A percentile compares a stretch with the other conserved stretches of the same genome.
Conservation (phyloP, 2,329 filamentous ascomycete genomes). For the Sporothrix euskadiensis region DNA sequence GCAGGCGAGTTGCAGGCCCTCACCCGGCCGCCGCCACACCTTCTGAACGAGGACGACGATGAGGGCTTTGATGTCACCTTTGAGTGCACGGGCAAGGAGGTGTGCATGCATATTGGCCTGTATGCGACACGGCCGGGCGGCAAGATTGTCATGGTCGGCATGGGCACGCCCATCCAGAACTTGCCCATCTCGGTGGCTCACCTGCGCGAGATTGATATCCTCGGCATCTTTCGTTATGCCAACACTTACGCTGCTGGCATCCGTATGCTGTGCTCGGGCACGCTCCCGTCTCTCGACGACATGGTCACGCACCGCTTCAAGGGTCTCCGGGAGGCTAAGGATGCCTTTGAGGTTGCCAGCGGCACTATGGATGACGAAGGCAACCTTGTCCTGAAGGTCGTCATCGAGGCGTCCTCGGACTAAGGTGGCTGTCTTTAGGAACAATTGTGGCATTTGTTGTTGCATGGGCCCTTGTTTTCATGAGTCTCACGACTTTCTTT, state of each 20-base stretch:
- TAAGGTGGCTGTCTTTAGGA: background rate
- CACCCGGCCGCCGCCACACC: slow-evolving; percentile 38
- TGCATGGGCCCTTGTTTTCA: background rate
- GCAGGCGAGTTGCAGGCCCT: slow-evolving; percentile 53
- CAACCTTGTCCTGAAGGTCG: slow-evolving; percentile 70
- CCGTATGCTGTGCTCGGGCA: slow-evolving; percentile 54
- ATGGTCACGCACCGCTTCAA: slow-evolving; percentile 73
- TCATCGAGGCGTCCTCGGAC: slow-evolving; percentile 48
- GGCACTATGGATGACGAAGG: slow-evolving; percentile 67
- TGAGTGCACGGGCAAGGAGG: slow-evolving; percentile 75
- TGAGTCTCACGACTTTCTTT: background rate
- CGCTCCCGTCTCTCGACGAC: slow-evolving; percentile 64
- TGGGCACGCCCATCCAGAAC: slow-evolving; percentile 76
- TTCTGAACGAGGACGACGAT: slow-evolving; percentile 56
- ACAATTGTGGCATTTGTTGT: no score
- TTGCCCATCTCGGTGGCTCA: slow-evolving; percentile 72
- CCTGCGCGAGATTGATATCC: slow-evolving; percentile 72
- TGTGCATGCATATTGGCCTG: slow-evolving; percentile 72
- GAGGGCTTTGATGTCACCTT: slow-evolving; percentile 69
- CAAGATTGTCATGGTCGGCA: slow-evolving; percentile 73
- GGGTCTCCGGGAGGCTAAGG: slow-evolving; percentile 61
- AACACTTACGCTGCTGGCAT: slow-evolving; percentile 76
- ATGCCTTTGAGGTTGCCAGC: slow-evolving; percentile 69
- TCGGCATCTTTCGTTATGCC: slow-evolving; percentile 77
- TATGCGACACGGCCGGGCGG: slow-evolving; percentile 71